These are phyloP conservation scores for Galerina marginata DNA, from an alignment of 768 basidiomycete species.

Conservation along the genomic window DNA sequence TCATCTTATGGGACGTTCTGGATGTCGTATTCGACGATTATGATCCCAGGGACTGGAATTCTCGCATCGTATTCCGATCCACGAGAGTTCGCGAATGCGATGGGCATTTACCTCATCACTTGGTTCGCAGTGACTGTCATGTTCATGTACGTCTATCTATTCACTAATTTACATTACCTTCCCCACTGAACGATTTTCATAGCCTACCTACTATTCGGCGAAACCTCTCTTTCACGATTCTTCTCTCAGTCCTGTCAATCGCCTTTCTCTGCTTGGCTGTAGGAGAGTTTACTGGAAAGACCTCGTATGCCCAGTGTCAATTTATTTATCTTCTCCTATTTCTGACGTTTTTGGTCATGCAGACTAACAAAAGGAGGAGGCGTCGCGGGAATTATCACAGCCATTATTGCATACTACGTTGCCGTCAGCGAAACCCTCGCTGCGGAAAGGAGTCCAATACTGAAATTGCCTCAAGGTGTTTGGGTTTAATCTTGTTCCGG, in stretches of 20 bases:
- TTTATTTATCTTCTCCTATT: background rate
- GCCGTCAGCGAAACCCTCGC: conserved; percentile 44
- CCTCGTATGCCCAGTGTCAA: conserved; percentile 28
- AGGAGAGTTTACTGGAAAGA: conserved; percentile 31
- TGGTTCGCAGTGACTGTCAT: conserved; percentile 72
- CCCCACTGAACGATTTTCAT: background rate
- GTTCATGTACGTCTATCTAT: conserved; percentile 54
- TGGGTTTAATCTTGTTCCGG: background rate
- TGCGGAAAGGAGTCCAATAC: conserved; percentile 38
- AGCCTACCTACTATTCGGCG: conserved; percentile 32
- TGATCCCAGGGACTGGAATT: conserved; percentile 68
- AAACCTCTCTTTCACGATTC: conserved; percentile 28
- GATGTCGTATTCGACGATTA: conserved; percentile 75
- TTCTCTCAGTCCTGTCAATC: conserved; percentile 30
- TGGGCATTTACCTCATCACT: conserved; percentile 71
- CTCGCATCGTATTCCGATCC: conserved; percentile 48
- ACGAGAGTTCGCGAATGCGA: conserved; percentile 53
- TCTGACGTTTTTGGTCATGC: background rate
- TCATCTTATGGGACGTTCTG: conserved; percentile 79
- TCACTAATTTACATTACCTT: background rate
- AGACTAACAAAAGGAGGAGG: conserved; percentile 47
- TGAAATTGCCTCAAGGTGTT: conserved; percentile 43
- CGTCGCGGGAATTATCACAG: conserved; percentile 45
- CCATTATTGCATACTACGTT: conserved; percentile 51
- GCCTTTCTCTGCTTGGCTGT: conserved; percentile 32